Evolutionary conservation across 164 flowering plant species (phyloP).

Genomic region (Amborella trichopoda): DNA sequence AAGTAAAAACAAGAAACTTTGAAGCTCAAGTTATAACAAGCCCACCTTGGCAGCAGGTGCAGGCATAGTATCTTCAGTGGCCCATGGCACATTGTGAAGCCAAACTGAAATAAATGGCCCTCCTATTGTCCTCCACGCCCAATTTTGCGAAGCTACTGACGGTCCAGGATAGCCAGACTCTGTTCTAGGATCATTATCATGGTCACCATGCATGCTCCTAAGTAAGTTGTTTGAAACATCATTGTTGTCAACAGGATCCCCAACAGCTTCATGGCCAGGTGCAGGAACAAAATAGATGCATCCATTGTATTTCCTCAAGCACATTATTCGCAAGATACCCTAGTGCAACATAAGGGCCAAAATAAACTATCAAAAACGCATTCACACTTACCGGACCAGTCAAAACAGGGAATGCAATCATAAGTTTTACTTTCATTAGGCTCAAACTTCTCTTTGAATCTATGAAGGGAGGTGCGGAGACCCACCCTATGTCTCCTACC

Average conservation of each 20-base stretch:
- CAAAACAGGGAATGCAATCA: too few species aligned
- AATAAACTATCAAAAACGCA: too few species aligned
- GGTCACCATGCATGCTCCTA: constrained; percentile 7
- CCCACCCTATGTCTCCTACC: too few species aligned
- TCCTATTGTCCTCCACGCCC: constrained; percentile 57
- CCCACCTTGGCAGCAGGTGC: constrained; percentile 88
- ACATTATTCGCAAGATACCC: constrained; percentile 56
- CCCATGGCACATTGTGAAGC: constrained; percentile 99
- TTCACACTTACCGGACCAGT: too few species aligned
- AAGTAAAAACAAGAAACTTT: neutral
- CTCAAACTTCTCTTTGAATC: too few species aligned
- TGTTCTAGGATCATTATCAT: constrained; percentile 15
- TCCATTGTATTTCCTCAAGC: constrained; percentile 65
- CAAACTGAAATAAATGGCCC: constrained; percentile 94
- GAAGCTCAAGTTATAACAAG: neutral
- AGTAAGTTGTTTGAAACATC: constrained; percentile 11
- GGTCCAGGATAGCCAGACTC: constrained; percentile 53
- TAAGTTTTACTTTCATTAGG: too few species aligned
- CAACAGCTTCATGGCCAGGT: constrained; percentile 73
- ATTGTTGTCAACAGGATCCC: constrained; percentile 31
- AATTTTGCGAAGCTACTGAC: constrained; percentile 18
- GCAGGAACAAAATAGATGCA: constrained; percentile 78
- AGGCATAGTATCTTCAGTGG: constrained; percentile 58
- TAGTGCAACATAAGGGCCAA: too few species aligned
- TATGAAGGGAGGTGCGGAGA: too few species aligned